Evolutionary conservation across 2,329 filamentous ascomycete species (phyloP).

Genomic region (Trichoderma atrobrunneum): DNA sequence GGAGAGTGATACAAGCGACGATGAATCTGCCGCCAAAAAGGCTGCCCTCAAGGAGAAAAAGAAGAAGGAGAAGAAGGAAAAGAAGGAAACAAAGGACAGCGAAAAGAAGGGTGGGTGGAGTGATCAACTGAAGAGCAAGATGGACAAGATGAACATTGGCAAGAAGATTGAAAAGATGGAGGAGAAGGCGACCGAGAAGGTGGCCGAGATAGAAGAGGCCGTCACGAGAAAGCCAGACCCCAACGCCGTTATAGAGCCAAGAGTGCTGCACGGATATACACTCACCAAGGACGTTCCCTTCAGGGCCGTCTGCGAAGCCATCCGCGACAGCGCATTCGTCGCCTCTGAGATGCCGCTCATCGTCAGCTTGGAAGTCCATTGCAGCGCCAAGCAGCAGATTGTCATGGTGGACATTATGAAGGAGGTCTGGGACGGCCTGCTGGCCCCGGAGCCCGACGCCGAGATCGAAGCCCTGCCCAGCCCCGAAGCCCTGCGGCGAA

Average conservation of each 20-base stretch:
- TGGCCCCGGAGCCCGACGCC: slow-evolving; percentile 57
- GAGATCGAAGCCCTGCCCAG: slow-evolving; percentile 57
- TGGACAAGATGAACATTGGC: slow-evolving; percentile 49
- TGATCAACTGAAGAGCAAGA: slow-evolving; percentile 60
- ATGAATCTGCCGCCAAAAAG: slow-evolving; percentile 35
- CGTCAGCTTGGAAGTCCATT: slow-evolving; percentile 91
- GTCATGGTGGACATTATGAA: slow-evolving; percentile 92
- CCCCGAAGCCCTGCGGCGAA: slow-evolving; percentile 67
- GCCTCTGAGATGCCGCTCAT: slow-evolving; percentile 80
- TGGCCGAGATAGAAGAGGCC: slow-evolving; percentile 3
- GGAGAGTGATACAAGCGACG: slow-evolving; percentile 49
- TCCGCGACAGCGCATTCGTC: slow-evolving; percentile 74
- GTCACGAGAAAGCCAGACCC: slow-evolving; percentile 24
- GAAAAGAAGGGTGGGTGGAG: slow-evolving; percentile 50
- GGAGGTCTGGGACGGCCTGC: slow-evolving; percentile 71
- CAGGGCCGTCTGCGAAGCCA: slow-evolving; percentile 77
- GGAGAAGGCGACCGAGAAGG: slow-evolving; percentile 24
- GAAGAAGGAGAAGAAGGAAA: slow-evolving; percentile 47
- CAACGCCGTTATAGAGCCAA: slow-evolving; percentile 58
- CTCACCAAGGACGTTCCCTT: slow-evolving; percentile 87
- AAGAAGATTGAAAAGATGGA: slow-evolving; percentile 37
- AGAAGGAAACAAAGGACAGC: slow-evolving; percentile 43
- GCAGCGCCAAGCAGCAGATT: slow-evolving; percentile 73
- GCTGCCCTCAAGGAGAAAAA: slow-evolving; percentile 21
- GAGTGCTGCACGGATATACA: slow-evolving; percentile 84